A percentile compares a stretch with the other conserved stretches of the same genome.
phyloP scores from a whole-genome alignment of 2,329 filamentous ascomycete species.

The Cordyceps sp. region DNA sequence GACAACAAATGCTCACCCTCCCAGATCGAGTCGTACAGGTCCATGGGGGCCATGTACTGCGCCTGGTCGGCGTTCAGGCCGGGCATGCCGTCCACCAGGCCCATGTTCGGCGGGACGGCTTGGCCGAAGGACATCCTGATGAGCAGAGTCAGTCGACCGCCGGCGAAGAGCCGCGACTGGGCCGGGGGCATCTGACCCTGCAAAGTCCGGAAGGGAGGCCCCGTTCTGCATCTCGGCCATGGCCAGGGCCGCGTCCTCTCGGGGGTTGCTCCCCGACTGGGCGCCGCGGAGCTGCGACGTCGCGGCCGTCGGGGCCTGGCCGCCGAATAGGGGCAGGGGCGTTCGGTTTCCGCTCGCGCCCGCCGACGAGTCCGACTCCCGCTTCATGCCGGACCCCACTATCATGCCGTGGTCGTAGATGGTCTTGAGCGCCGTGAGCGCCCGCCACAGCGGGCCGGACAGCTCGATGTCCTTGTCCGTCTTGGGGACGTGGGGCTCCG shows the following conservation, averaged over 20 bases:
- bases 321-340: constrained; percentile 15
- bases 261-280: constrained; percentile 26
- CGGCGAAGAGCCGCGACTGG: constrained; percentile 6
- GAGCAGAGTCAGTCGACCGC: not conserved
- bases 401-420: constrained; percentile 50
- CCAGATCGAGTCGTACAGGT: constrained; percentile 52
- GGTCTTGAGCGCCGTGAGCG: constrained; percentile 43
- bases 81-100: constrained; percentile 26
- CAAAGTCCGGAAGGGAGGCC: constrained; percentile 26
- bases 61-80: constrained; percentile 37
- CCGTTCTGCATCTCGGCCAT: constrained; percentile 52
- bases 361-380: constrained; percentile 28
- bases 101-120: constrained; percentile 13
- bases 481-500: constrained; percentile 33
- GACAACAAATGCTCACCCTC: constrained; percentile 31
- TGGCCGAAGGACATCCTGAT: no score
- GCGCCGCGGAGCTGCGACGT: constrained; percentile 11
- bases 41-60: constrained; percentile 48
- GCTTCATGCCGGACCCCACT: constrained; percentile 30
- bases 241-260: constrained; percentile 44
- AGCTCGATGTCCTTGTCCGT: constrained; percentile 45
- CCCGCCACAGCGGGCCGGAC: constrained; percentile 43
- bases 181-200: constrained; percentile 12
- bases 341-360: constrained; percentile 28
- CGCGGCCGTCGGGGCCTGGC: constrained; percentile 7